phyloP scores from a whole-genome alignment of 192 early-diverging fungal species.

The Coemansia sp. region DNA sequence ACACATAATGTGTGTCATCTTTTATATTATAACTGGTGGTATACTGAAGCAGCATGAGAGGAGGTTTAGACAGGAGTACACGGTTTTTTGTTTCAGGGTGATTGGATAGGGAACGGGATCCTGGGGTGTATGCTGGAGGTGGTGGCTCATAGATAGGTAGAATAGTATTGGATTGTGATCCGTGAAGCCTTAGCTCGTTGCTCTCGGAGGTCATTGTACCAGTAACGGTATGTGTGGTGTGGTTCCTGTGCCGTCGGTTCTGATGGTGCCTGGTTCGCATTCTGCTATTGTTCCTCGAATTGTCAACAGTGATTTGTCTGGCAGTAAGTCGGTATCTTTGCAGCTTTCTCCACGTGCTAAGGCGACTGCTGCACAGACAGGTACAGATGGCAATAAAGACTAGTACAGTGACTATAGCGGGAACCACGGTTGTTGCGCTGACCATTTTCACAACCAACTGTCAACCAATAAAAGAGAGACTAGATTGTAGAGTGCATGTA shows the following conservation, averaged over 20 bases:
- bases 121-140: slow-evolving; percentile 3
- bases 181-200: background rate
- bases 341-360: background rate
- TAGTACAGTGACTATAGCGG: background rate
- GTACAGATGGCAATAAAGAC: background rate
- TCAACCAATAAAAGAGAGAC: background rate
- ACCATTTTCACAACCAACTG: background rate
- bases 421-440: background rate
- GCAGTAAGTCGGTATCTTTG: background rate
- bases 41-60: background rate
- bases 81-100: background rate
- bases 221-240: background rate
- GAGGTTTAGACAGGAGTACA: background rate
- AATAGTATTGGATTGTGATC: background rate
- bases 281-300: background rate
- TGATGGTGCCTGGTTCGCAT: background rate
- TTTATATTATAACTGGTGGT: no score
- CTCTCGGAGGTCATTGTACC: background rate
- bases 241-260: background rate
- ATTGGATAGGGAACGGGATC: background rate
- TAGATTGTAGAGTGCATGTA: background rate
- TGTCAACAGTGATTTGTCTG: background rate
- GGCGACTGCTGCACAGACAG: slow-evolving; percentile 6
- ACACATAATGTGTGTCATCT: background rate
- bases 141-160: slow-evolving; percentile 9